Evolutionary conservation across 345 rosid genomes (phyloP).

Genomic region (Eucalyptus polybractea): DNA sequence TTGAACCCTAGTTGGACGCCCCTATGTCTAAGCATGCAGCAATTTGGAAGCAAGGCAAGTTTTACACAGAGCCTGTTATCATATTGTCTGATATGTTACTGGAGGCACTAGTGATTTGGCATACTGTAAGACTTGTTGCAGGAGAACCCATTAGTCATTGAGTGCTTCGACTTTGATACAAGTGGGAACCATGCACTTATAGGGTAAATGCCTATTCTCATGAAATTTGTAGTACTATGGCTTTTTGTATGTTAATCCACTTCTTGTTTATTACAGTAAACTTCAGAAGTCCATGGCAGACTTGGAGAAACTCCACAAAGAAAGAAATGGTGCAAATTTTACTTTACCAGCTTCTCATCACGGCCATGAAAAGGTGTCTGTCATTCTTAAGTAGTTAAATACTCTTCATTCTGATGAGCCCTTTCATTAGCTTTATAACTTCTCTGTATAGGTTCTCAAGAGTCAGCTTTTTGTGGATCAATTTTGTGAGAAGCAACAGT

Average conservation of each 20-base stretch:
- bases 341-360: conserved; percentile 13
- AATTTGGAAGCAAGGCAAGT: conserved; percentile 79
- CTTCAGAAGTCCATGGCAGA: conserved; percentile 59
- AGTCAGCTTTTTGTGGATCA: conserved; percentile 60
- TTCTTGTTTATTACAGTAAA: conserved; percentile 22
- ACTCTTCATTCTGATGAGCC: neutral
- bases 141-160: conserved; percentile 68
- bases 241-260: neutral
- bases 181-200: conserved; percentile 53
- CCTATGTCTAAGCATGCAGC: conserved; percentile 54
- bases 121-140: conserved; percentile 1
- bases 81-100: neutral
- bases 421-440: neutral
- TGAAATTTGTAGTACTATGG: neutral
- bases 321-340: conserved; percentile 34
- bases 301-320: conserved; percentile 44
- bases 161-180: conserved; percentile 75
- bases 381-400: neutral
- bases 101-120: neutral
- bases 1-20: conserved; percentile 69
- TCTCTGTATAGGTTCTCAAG: conserved; percentile 31
- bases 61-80: neutral
- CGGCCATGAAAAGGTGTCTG: conserved; percentile 48
- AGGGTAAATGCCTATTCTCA: conserved; percentile 27
- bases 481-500: conserved; percentile 43